These are phyloP conservation scores for Scleromitrula shiraiana DNA, from an alignment of 2,329 filamentous ascomycete species.

Conservation along the genomic window DNA sequence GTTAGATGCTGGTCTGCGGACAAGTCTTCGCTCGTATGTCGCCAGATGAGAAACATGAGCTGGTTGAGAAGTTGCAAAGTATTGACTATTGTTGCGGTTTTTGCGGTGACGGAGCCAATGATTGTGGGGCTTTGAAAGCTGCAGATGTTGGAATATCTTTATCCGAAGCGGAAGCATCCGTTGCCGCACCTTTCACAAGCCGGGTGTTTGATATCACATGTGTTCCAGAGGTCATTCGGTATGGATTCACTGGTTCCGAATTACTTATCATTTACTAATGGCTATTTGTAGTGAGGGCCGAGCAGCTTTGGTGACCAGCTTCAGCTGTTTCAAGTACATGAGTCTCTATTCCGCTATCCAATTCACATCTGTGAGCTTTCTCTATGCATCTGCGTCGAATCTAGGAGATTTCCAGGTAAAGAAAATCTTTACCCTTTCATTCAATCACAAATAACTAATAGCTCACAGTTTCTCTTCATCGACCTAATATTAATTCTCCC, in stretches of 20 bases:
- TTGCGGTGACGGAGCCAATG: conserved; percentile 95
- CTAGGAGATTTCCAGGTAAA: conserved; percentile 83
- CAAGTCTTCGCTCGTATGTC: conserved; percentile 98
- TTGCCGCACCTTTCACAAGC: conserved; percentile 96
- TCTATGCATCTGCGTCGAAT: conserved; percentile 90
- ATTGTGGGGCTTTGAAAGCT: conserved; percentile 93
- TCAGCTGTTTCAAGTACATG: conserved; percentile 99
- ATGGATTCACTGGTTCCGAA: conserved; percentile 22
- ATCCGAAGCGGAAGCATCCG: conserved; percentile 93
- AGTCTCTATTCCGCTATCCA: conserved; percentile 98
- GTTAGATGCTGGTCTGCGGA: conserved; percentile 77
- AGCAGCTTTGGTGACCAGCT: conserved; percentile 92
- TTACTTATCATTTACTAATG: conserved; percentile 10
- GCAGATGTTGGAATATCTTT: conserved; percentile 96
- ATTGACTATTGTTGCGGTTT: conserved; percentile 95
- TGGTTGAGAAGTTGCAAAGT: conserved; percentile 93
- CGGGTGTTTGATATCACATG: conserved; percentile 94
- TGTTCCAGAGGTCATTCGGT: conserved; percentile 84
- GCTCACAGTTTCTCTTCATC: conserved; percentile 73
- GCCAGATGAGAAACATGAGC: conserved; percentile 94
- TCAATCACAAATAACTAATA: conserved; percentile 6
- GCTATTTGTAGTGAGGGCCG: conserved; percentile 61
- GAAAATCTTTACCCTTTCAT: not conserved
- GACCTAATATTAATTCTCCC: conserved; percentile 87
- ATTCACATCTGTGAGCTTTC: conserved; percentile 92